Percentiles rank a stretch among this genome's conserved stretches.
These are phyloP conservation scores for Aspergillus transmontanensis DNA, from an alignment of 2,329 filamentous ascomycete genomes.

Conservation along the genomic window DNA sequence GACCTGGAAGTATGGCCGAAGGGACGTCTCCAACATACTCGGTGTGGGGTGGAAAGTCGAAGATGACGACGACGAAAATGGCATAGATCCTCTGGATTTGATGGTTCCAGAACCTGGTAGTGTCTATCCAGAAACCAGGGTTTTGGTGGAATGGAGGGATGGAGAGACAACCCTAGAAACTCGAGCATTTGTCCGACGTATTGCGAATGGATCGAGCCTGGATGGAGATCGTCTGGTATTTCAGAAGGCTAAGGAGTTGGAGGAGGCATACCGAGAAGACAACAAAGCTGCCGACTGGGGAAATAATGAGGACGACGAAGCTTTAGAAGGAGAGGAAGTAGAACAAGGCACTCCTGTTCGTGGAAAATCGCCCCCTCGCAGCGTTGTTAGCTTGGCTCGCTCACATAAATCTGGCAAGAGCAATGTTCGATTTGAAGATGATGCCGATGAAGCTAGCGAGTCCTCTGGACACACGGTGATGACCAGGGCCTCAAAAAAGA, in stretches of 20 bases:
- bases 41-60: background rate
- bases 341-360: background rate
- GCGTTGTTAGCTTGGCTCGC: background rate
- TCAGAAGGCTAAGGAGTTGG: constrained; percentile 1
- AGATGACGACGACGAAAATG: background rate
- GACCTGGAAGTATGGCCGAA: constrained; percentile 1
- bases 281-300: background rate
- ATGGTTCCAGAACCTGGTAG: background rate
- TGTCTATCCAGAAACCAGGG: background rate
- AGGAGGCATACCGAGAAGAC: background rate
- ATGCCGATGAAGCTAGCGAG: background rate
- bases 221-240: background rate
- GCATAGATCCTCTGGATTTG: background rate
- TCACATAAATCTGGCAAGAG: background rate
- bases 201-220: background rate
- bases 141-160: constrained; percentile 1
- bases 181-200: background rate
- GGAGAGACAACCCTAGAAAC: background rate
- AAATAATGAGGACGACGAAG: background rate
- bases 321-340: background rate
- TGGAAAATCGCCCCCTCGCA: background rate
- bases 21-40: background rate
- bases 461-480: background rate
- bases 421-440: background rate
- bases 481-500: background rate